Evolutionary conservation across 2,329 filamentous ascomycete genomes (phyloP), one percentile per base, ranked within the genome.

Genomic region (Metarhizium brunneum): DNA sequence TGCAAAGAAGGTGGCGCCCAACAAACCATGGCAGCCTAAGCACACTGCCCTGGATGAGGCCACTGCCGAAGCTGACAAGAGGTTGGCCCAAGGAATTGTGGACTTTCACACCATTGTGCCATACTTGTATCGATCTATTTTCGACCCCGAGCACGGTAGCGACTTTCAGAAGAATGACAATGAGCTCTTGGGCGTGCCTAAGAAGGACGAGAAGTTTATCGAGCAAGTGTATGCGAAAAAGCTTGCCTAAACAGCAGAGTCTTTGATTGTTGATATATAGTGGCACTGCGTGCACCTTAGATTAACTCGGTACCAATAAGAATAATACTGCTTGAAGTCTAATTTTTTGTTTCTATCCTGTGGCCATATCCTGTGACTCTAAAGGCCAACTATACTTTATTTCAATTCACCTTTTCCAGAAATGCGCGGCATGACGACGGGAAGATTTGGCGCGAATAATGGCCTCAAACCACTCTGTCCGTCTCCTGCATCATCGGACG

Each of bases 1-100:
- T 1, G 71, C 79, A 1, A 78, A 85, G 67, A 70, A 76, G 54
- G 67, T 70, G 2, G 77, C 75, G 2, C 76, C 75, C 0, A 62
- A 66, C 25, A 76, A 78, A 61, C 50, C 61, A 2, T 85, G 76
- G 74, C 69, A 71, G 0, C 70, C 82, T 0, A 69, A 69, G n/a
- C 62, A 66, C 6, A 61, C 59, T 4, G 65, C 62, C n/a, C 56
- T 69, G 11, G 65, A 66, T 5, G 67, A 68, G 20, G 16, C 65
- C 1, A 59, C 53, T 18, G 63, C 61, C 8, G 60, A 54, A 49
- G 67, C 65, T 1, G 66, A 66, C 52, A 64, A 65, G 55, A 63
- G 64, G 11, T 52, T 72, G 6, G 65, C 64, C 47, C 62, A 69
- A 61, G 68, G 68, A 1, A 50, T 65, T 0, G 51, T 63, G 10